phyloP scores from a whole-genome alignment of 1,284 basidiomycete species.

The Cystobasidiaceae sp. region DNA sequence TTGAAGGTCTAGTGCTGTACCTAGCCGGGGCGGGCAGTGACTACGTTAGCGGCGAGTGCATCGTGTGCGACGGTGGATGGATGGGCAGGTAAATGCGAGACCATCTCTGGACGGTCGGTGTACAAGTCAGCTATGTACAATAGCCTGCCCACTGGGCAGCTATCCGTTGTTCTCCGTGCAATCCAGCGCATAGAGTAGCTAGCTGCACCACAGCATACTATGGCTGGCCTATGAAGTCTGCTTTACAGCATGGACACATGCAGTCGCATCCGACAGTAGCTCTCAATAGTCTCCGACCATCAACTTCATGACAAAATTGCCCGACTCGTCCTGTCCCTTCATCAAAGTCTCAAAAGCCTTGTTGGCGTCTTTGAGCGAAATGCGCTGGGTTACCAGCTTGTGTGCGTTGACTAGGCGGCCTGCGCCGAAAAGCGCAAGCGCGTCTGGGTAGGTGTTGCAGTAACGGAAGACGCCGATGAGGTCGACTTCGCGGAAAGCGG shows the following conservation, averaged over 20 bases:
- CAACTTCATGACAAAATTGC: slow-evolving; percentile 77
- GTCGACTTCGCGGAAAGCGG: slow-evolving; percentile 84
- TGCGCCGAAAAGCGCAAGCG: slow-evolving; percentile 64
- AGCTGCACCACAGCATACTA: too few species aligned
- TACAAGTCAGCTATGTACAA: too few species aligned
- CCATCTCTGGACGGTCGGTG: too few species aligned
- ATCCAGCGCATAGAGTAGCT: too few species aligned
- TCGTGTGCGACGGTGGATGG: slow-evolving; percentile 47
- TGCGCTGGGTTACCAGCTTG: slow-evolving; percentile 74
- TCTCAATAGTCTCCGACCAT: slow-evolving; percentile 55
- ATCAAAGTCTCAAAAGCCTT: slow-evolving; percentile 74
- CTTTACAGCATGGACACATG: too few species aligned
- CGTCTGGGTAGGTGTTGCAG: slow-evolving; percentile 77
- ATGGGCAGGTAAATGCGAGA: slow-evolving; percentile 33
- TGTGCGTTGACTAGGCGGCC: slow-evolving; percentile 61
- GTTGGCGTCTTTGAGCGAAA: slow-evolving; percentile 60
- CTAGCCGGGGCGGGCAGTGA: slow-evolving; percentile 77
- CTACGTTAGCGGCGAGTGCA: slow-evolving; percentile 79
- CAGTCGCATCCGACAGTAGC: too few species aligned
- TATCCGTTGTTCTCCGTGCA: too few species aligned
- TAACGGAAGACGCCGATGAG: slow-evolving; percentile 76
- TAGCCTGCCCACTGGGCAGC: too few species aligned
- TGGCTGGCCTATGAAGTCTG: too few species aligned
- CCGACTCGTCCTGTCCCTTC: slow-evolving; percentile 67
- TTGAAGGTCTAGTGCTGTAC: slow-evolving; percentile 85